A percentile compares a stretch with the other conserved stretches of the same genome.
Conservation (phyloP, 352 stramenopile species). For the Globisporangium emineosum region DNA sequence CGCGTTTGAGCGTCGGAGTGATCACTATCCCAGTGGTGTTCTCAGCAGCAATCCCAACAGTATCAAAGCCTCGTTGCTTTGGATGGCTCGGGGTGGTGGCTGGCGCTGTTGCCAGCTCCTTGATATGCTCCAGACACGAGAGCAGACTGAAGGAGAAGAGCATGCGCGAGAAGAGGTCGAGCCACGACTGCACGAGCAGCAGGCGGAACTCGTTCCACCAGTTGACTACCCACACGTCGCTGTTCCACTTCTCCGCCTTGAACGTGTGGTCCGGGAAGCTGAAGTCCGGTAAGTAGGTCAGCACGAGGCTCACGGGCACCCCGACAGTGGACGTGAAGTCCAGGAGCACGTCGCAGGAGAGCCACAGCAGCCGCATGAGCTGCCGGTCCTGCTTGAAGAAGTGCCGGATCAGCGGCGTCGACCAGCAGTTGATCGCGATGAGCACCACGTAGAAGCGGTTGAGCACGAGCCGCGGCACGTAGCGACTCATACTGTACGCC, state of each 20-base stretch:
- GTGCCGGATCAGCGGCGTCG: neutral
- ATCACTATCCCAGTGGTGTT: neutral
- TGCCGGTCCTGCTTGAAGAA: neutral
- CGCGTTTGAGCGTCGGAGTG: neutral
- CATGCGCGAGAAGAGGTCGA: neutral
- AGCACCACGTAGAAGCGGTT: slow-evolving; percentile 6
- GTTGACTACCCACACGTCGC: neutral
- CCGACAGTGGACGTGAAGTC: slow-evolving; percentile 3
- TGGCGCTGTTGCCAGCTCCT: neutral
- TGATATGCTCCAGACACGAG: slow-evolving; percentile 1
- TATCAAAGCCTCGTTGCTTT: neutral
- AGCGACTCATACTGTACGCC: slow-evolving; percentile 9
- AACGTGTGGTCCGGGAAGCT: neutral
- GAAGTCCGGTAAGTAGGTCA: neutral
- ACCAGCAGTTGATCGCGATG: slow-evolving; percentile 7
- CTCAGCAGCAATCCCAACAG: neutral
- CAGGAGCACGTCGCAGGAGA: slow-evolving; percentile 3
- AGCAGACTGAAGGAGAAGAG: slow-evolving; percentile 12
- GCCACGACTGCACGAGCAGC: slow-evolving; percentile 10
- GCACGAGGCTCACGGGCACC: neutral
- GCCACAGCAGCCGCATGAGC: slow-evolving; percentile 10
- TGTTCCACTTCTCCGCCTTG: neutral
- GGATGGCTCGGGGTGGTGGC: neutral
- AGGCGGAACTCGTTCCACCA: slow-evolving; percentile 8
- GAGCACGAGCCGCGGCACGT: neutral